Conservation (phyloP, 2,329 filamentous ascomycete genomes). For the Trichoderma sp. region DNA sequence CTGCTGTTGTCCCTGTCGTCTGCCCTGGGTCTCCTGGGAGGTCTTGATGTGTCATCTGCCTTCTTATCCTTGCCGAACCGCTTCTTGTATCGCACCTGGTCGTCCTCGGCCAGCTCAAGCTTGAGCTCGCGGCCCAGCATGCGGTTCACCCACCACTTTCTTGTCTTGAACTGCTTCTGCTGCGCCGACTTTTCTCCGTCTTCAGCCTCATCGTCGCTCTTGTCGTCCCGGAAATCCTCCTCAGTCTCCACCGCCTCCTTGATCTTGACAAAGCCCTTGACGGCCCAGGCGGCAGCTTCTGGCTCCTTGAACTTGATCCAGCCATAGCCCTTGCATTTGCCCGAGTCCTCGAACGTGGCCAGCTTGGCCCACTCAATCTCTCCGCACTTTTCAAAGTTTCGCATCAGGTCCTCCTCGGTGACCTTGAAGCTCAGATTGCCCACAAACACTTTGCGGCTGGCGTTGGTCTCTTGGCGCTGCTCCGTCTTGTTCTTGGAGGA, state of each 20-base stretch:
- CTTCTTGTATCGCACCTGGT: slow-evolving; percentile 87
- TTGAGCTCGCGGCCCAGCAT: slow-evolving; percentile 77
- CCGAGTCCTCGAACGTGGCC: slow-evolving; percentile 92
- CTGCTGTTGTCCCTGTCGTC: slow-evolving; percentile 23
- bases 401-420: slow-evolving; percentile 74
- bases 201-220: slow-evolving; percentile 38
- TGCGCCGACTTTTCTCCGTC: slow-evolving; percentile 42
- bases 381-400: slow-evolving; percentile 84
- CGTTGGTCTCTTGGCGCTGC: slow-evolving; percentile 48
- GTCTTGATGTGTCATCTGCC: slow-evolving; percentile 29
- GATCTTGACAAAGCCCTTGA: slow-evolving; percentile 76
- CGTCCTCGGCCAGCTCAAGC: slow-evolving; percentile 91
- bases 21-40: slow-evolving; percentile 36
- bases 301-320: slow-evolving; percentile 90
- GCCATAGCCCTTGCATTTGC: slow-evolving; percentile 96
- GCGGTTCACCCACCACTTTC: slow-evolving; percentile 82
- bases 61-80: slow-evolving; percentile 72
- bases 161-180: slow-evolving; percentile 54
- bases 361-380: slow-evolving; percentile 79
- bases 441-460: slow-evolving; percentile 82
- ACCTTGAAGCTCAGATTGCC: slow-evolving; percentile 83
- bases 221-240: slow-evolving; percentile 55
- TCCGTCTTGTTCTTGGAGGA: slow-evolving; percentile 32
- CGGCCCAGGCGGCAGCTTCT: slow-evolving; percentile 64
- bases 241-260: slow-evolving; percentile 62